Evolutionary conservation across 257 asterid species (phyloP).

Genomic region (Ophiorrhiza pumila): DNA sequence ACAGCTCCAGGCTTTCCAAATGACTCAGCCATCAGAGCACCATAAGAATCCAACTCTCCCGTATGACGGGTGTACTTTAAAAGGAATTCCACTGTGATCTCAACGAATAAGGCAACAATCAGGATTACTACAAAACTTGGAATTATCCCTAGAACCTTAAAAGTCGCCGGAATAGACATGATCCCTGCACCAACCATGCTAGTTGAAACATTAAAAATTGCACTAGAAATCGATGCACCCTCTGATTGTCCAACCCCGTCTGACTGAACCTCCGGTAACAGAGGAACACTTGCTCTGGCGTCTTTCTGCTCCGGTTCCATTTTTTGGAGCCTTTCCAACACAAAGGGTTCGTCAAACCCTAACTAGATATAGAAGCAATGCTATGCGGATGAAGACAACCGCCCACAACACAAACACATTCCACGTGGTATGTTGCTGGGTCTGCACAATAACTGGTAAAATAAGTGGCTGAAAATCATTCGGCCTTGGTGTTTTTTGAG

Average conservation of each 20-base stretch:
- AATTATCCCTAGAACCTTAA: constrained; percentile 80
- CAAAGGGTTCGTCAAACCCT: neutral
- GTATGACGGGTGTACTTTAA: constrained; percentile 58
- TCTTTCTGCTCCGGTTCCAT: constrained; percentile 39
- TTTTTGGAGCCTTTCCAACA: neutral
- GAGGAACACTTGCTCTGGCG: constrained; percentile 42
- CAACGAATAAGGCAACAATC: constrained; percentile 71
- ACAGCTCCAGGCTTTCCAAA: constrained; percentile 82
- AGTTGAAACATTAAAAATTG: constrained; percentile 79
- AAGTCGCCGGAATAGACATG: constrained; percentile 92
- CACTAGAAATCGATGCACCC: constrained; percentile 79
- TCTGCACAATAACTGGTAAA: neutral
- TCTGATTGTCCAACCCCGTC: constrained; percentile 15
- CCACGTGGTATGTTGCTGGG: neutral
- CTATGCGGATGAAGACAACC: neutral
- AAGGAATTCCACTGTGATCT: constrained; percentile 88
- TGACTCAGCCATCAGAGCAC: constrained; percentile 87
- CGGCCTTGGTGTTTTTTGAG: neutral
- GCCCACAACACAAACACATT: neutral
- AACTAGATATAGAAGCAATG: neutral
- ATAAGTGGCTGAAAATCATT: neutral
- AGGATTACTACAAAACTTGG: constrained; percentile 72
- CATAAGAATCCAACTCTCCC: constrained; percentile 66
- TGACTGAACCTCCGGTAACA: constrained; percentile 41
- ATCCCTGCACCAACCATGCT: constrained; percentile 97